Evolutionary conservation across 768 basidiomycete species (phyloP), one percentile per base, ranked within the genome.

Genomic region (Rhodotorula graminis): DNA sequence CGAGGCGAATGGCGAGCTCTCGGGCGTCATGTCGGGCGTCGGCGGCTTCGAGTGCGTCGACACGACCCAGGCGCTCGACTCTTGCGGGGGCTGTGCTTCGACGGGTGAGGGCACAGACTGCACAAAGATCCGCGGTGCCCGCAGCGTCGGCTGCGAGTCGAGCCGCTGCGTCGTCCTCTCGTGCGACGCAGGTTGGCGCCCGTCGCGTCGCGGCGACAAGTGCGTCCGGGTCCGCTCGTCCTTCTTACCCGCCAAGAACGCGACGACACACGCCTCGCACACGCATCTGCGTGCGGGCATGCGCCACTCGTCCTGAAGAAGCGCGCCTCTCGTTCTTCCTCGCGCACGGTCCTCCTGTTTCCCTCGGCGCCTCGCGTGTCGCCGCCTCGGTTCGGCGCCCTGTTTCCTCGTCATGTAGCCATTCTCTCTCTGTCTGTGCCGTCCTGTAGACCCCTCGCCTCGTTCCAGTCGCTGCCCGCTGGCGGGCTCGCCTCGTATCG

Each of bases 21-120:
- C 62, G 16, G 65, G 68, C 8, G 49, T 72, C 61, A 67, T 59
- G 59, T 37, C 46, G 47, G 67, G 70, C 49, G 49, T 55, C 5
- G 70, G 74, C 18, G 74, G 74, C 18, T 75, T 60, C 62, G 71
- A 72, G 64, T 79, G 84, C 79, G 77, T 91, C 64, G 89, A 92
- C 81, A 84, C 84, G 50, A 76, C 80, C 12, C 82, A 81, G 57
- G 88, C 90, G 70, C 84, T 91, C 56, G 84, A 86, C 70, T 87
- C 87, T 25, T 92, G 90, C 80, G 90, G 90, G 72, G 90, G 91
- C 42, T 92, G 90, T 79, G 82, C 86, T 3, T 83, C 85, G 23
- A 80, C 85, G 31, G 87, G 87, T 29, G 80, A 82, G 62, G 90
- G 90, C 33, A 82, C 86, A 80, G 89, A 92, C 80, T 92, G 90